Conservation (phyloP, 2,329 filamentous ascomycete species). For the Canariomyces notabilis region DNA sequence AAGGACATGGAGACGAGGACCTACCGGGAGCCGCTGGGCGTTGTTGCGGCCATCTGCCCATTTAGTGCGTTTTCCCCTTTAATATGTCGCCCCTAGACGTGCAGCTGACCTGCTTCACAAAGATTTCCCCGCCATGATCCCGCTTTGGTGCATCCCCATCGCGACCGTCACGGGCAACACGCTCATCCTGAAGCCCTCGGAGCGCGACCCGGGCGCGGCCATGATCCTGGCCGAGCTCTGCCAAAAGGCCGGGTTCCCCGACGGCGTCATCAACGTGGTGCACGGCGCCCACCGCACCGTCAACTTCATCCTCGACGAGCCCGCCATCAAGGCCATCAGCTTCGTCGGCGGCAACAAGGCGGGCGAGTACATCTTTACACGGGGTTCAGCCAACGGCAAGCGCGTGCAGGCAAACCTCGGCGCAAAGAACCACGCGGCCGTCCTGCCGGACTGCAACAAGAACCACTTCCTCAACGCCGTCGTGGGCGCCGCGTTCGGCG, state of each 20-base stretch:
- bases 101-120: neutral
- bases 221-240: constrained; percentile 82
- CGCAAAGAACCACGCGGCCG: constrained; percentile 82
- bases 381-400: constrained; percentile 79
- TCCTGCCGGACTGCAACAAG: constrained; percentile 84
- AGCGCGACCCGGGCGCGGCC: constrained; percentile 76
- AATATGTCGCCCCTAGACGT: neutral
- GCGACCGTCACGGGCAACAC: constrained; percentile 82
- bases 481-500: constrained; percentile 77
- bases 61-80: constrained; percentile 59
- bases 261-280: constrained; percentile 76
- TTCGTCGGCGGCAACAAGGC: constrained; percentile 87
- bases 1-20: constrained; percentile 87
- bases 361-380: constrained; percentile 77
- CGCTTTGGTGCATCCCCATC: constrained; percentile 84
- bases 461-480: constrained; percentile 84
- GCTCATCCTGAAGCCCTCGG: constrained; percentile 78
- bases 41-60: constrained; percentile 79
- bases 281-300: constrained; percentile 77
- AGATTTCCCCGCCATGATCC: constrained; percentile 92
- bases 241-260: constrained; percentile 74
- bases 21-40: constrained; percentile 75
- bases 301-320: constrained; percentile 81
- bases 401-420: constrained; percentile 83
- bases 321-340: constrained; percentile 77